Base-by-base conservation (phyloP, 2,329 filamentous ascomycete genomes). In the Ceratocystis smalleyi region DNA sequence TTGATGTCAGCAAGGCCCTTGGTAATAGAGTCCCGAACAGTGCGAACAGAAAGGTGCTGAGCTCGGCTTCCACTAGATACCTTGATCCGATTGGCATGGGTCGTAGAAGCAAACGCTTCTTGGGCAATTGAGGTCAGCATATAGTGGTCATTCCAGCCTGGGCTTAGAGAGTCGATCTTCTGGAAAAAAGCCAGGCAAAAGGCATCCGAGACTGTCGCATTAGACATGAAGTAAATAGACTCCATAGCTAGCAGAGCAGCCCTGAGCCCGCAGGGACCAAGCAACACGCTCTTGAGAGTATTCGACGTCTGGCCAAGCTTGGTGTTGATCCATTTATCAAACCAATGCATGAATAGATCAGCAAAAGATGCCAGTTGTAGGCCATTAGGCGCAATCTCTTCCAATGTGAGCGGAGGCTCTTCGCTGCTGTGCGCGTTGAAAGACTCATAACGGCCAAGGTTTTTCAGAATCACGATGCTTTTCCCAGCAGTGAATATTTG, bases 401-500 rank as follows among this genome's bases (percentile, higher is more conserved):
- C 76, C 66, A 84, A 84, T 47, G 82, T 77, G n/a, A 89, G 73
- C 15, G 69, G 74, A 43, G 75, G 78, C 67, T 79, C 80, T 62
- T 66, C 72, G 51, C 51, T 64, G 10, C 43, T 49, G 67, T 73
- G 65, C 64, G 71, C 70, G 72, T 65, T 67, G 69, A 69, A 70
- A 59, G 74, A 69, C 60, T 76, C 72, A 66, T 81, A 77, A 64
- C 80, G 77, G 49, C 84, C 83, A 10, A 96, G 77, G 59, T 86
- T 82, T 67, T 85, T 86, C n/a, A 96, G 75, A 55, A 96, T 87
- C 0, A 94, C 83, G 64, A 94, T 85, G 69, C 87, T 95, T 74
- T 96, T 96, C 0, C 92, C 92, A 1, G 89, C 86, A 0, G 86
- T 90, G 70, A 96, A 92, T 45, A 96, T 89, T 67, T 85, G 87